Percentiles rank a stretch among this genome's conserved stretches.
These are phyloP conservation scores for Mollisiaceae sp. DNA, from an alignment of 2,329 filamentous ascomycete species.

Conservation along the genomic window DNA sequence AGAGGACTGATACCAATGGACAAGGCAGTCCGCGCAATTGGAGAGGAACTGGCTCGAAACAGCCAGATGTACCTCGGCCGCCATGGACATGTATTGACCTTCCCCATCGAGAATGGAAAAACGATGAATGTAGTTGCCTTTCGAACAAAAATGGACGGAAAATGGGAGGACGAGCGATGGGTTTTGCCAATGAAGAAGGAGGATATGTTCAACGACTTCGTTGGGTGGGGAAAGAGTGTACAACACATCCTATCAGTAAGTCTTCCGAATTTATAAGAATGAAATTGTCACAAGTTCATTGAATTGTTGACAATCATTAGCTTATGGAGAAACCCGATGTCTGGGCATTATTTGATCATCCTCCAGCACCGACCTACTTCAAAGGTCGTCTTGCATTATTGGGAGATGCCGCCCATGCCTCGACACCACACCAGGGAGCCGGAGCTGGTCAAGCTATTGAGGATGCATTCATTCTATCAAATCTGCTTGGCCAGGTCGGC, in stretches of 20 bases:
- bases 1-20: slow-evolving; percentile 65
- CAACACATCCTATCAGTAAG: slow-evolving; percentile 43
- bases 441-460: slow-evolving; percentile 64
- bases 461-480: slow-evolving; percentile 51
- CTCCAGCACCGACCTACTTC: slow-evolving; percentile 48
- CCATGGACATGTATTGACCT: slow-evolving; percentile 62
- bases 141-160: slow-evolving; percentile 37
- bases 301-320: slow-evolving; percentile 31
- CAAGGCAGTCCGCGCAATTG: slow-evolving; percentile 53
- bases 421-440: slow-evolving; percentile 63
- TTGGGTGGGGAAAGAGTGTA: slow-evolving; percentile 45
- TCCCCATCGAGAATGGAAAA: slow-evolving; percentile 61
- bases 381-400: slow-evolving; percentile 54
- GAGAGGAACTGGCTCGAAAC: slow-evolving; percentile 53
- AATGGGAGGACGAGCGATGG: slow-evolving; percentile 47
- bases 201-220: slow-evolving; percentile 46
- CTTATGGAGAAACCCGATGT: slow-evolving; percentile 52
- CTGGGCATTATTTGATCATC: slow-evolving; percentile 55
- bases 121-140: slow-evolving; percentile 58
- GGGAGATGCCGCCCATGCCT: slow-evolving; percentile 68
- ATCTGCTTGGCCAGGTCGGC: slow-evolving; percentile 51
- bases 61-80: slow-evolving; percentile 55
- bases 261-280: background rate
- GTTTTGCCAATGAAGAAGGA: slow-evolving; percentile 46
- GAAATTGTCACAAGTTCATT: background rate